Percentiles rank a stretch among this genome's conserved stretches.
These are phyloP conservation scores for Eutypella sp. DNA, from an alignment of 2,329 filamentous ascomycete species.

Conservation along the genomic window DNA sequence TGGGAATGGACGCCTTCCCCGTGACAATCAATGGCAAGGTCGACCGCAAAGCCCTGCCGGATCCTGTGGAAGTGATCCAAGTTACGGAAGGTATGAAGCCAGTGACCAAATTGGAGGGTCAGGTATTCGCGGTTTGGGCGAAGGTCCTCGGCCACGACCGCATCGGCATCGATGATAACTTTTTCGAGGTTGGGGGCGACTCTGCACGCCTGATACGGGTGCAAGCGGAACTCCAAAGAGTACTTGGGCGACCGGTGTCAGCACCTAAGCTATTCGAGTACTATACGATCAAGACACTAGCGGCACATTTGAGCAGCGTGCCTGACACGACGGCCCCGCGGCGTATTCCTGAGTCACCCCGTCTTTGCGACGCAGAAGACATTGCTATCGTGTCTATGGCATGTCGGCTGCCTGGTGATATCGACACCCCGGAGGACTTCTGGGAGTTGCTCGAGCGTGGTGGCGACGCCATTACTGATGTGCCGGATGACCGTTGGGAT, in stretches of 20 bases:
- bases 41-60: conserved; percentile 23
- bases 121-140: conserved; percentile 20
- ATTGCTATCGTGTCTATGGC: conserved; percentile 28
- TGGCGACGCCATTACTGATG: conserved; percentile 20
- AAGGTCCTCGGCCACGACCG: conserved; percentile 19
- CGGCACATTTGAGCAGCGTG: conserved; percentile 12
- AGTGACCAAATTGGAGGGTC: conserved; percentile 14
- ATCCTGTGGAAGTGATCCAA: conserved; percentile 10
- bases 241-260: conserved; percentile 15
- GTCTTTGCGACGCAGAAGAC: conserved; percentile 5
- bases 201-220: conserved; percentile 21
- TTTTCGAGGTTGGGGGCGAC: conserved; percentile 25
- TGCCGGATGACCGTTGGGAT: conserved; percentile 26
- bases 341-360: not conserved
- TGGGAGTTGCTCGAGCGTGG: conserved; percentile 28
- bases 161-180: conserved; percentile 20
- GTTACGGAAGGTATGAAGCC: conserved; percentile 1
- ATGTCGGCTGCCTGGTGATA: conserved; percentile 30
- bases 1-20: conserved; percentile 20
- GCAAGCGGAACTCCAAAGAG: conserved; percentile 20
- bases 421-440: conserved; percentile 24
- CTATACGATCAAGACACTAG: conserved; percentile 24
- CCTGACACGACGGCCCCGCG: not conserved
- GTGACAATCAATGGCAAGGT: conserved; percentile 21
- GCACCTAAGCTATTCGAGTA: conserved; percentile 21